A percentile compares a stretch with the other conserved stretches of the same genome.
Evolutionary conservation across 129 eudicot species (phyloP).

Genomic region (Helianthus tuberosus): DNA sequence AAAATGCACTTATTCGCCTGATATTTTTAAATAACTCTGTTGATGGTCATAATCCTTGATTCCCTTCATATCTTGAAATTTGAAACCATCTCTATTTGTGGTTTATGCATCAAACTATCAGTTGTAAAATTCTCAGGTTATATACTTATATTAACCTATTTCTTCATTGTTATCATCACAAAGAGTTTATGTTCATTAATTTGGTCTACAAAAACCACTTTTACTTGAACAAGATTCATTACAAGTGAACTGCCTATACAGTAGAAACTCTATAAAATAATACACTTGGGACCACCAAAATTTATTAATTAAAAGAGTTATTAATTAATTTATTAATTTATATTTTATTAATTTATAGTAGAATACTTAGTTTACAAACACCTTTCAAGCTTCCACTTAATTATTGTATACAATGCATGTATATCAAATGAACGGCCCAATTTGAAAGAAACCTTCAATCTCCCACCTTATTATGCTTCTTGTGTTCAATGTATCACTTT

Average conservation of each 20-base stretch:
- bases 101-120: neutral
- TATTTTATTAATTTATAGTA: no score
- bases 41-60: constrained; percentile 4
- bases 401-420: constrained; percentile 14
- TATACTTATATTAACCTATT: constrained; percentile 12
- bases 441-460: constrained; percentile 31
- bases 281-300: no score
- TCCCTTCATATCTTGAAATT: neutral
- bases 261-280: no score
- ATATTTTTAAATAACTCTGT: constrained; percentile 15
- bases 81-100: neutral
- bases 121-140: neutral
- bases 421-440: constrained; percentile 26
- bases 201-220: neutral
- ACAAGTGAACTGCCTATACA: neutral
- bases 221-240: neutral
- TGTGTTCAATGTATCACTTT: no score
- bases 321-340: no score
- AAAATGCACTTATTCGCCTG: constrained; percentile 18
- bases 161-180: neutral
- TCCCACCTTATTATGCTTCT: constrained; percentile 22
- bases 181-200: neutral
- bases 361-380: no score
- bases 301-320: no score
- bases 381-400: neutral